These are phyloP conservation scores for Paecilomyces niveus DNA, from an alignment of 2,329 filamentous ascomycete species.

Conservation along the genomic window DNA sequence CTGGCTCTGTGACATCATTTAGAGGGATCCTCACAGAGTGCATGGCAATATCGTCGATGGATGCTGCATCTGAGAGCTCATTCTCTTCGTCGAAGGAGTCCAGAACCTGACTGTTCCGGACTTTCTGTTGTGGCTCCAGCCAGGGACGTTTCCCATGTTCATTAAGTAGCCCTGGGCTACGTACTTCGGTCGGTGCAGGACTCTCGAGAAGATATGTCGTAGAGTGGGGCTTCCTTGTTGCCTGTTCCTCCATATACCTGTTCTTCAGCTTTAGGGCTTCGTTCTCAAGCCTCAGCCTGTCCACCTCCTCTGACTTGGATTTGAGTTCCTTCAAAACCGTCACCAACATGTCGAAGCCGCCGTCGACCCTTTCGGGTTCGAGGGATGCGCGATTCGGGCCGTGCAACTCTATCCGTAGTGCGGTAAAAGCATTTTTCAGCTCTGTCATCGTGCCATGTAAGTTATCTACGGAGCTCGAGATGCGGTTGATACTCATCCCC, in stretches of 20 bases:
- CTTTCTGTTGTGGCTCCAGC: conserved; percentile 19
- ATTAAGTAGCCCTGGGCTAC: conserved; percentile 28
- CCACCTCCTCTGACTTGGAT: conserved; percentile 31
- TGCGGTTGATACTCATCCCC: conserved; percentile 28
- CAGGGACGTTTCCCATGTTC: conserved; percentile 25
- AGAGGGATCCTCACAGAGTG: conserved; percentile 18
- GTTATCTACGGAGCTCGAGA: conserved; percentile 31
- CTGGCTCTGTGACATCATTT: conserved; percentile 10
- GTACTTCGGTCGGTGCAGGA: conserved; percentile 19
- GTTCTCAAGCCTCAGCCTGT: conserved; percentile 30
- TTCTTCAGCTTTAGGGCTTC: conserved; percentile 31
- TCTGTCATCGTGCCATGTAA: conserved; percentile 34
- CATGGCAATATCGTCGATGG: conserved; percentile 13
- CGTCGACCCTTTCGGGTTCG: conserved; percentile 13
- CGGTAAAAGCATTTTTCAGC: conserved; percentile 31
- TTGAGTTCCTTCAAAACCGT: conserved; percentile 33
- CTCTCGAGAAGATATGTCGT: conserved; percentile 4
- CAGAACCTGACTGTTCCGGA: conserved; percentile 17
- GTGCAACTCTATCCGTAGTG: conserved; percentile 31
- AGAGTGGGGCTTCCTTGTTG: conserved; percentile 5
- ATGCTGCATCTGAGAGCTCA: conserved; percentile 19
- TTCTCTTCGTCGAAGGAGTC: conserved; percentile 26
- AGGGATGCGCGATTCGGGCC: conserved; percentile 15
- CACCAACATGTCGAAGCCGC: conserved; percentile 29
- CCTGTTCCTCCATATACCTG: conserved; percentile 24